Evolutionary conservation across 148 eudicot species (phyloP).

Genomic region (Silene latifolia): DNA sequence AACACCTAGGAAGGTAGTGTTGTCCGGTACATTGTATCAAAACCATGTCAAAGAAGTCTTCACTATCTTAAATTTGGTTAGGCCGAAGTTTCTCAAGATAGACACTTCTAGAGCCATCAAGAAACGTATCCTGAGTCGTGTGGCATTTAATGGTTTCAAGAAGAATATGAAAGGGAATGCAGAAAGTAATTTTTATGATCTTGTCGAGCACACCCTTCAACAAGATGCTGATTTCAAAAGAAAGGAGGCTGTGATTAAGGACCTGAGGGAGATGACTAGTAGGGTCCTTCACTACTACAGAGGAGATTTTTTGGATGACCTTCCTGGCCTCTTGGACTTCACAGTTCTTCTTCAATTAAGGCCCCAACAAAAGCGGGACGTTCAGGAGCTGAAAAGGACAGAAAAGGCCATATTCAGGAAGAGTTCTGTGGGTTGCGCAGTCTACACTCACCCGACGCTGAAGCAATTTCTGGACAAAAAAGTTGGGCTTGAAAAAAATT

Average conservation of each 20-base stretch:
- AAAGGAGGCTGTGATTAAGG: slow-evolving; percentile 61
- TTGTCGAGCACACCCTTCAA: slow-evolving; percentile 67
- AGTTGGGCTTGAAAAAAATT: not conserved
- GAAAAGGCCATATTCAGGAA: too few species aligned
- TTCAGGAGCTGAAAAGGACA: too few species aligned
- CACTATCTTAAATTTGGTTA: slow-evolving; percentile 74
- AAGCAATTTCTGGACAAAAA: too few species aligned
- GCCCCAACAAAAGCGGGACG: too few species aligned
- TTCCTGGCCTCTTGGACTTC: too few species aligned
- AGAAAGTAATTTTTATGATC: slow-evolving; percentile 62
- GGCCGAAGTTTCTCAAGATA: slow-evolving; percentile 65
- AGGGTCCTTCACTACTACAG: slow-evolving; percentile 80
- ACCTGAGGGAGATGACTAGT: slow-evolving; percentile 79
- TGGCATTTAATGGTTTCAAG: slow-evolving; percentile 37
- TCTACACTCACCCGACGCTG: too few species aligned
- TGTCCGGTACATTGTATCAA: slow-evolving; percentile 92
- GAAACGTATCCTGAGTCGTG: slow-evolving; percentile 60
- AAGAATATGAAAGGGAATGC: slow-evolving; percentile 40
- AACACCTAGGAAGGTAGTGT: slow-evolving; percentile 86
- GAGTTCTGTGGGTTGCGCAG: too few species aligned
- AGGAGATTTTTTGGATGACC: slow-evolving; percentile 27
- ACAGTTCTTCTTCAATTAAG: too few species aligned
- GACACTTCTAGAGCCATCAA: slow-evolving; percentile 50
- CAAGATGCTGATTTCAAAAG: slow-evolving; percentile 58
- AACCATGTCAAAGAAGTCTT: slow-evolving; percentile 92